phyloP scores from a whole-genome alignment of 75 land plant species.

The Chamaecyparis obtusa region DNA sequence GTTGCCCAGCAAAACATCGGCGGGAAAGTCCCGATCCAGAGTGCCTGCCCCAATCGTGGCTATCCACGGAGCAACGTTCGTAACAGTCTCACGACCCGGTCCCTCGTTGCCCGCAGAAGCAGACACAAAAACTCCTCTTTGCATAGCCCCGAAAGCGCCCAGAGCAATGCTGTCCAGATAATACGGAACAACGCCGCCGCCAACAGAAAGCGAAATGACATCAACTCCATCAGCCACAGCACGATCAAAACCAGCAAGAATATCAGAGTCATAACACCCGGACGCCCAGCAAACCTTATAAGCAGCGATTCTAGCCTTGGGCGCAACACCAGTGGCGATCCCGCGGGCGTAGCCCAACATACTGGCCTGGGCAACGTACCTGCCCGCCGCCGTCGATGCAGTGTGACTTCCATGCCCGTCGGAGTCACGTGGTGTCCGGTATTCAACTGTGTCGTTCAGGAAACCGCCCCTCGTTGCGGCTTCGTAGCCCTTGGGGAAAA shows the following conservation, averaged over 20 bases:
- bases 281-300: slow-evolving; percentile 93
- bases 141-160: slow-evolving; percentile 82
- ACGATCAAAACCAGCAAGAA: slow-evolving; percentile 84
- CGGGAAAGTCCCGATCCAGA: slow-evolving; percentile 84
- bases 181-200: slow-evolving; percentile 66
- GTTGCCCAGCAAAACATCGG: slow-evolving; percentile 66
- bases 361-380: slow-evolving; percentile 54
- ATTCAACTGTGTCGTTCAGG: slow-evolving; percentile 59
- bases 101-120: slow-evolving; percentile 94
- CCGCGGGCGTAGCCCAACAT: slow-evolving; percentile 74
- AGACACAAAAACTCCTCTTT: slow-evolving; percentile 73
- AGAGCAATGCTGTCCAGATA: slow-evolving; percentile 78
- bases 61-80: slow-evolving; percentile 94
- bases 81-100: slow-evolving; percentile 61
- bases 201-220: slow-evolving; percentile 82
- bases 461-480: slow-evolving; percentile 30
- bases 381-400: slow-evolving; percentile 87
- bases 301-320: slow-evolving; percentile 72
- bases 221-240: slow-evolving; percentile 88
- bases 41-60: slow-evolving; percentile 91
- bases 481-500: slow-evolving; percentile 69
- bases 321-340: slow-evolving; percentile 82
- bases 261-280: slow-evolving; percentile 95
- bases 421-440: slow-evolving; percentile 64
- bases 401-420: slow-evolving; percentile 98